Conservation (phyloP, 768 basidiomycete genomes). For the Suillus sp. region DNA sequence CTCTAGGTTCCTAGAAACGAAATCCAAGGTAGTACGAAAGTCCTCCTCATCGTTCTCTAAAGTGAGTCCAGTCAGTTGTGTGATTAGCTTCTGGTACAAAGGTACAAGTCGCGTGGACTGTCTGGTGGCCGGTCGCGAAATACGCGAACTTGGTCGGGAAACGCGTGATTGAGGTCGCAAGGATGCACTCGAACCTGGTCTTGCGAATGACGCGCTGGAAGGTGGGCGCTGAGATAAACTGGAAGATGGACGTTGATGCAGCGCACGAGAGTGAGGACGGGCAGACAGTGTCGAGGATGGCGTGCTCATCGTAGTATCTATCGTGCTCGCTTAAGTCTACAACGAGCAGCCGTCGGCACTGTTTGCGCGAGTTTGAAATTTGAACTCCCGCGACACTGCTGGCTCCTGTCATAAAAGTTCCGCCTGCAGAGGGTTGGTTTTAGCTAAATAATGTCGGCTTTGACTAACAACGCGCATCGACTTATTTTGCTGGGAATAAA, state of each 20-base stretch:
- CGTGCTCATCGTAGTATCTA: conserved; percentile 23
- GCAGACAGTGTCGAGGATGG: conserved; percentile 15
- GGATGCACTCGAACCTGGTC: conserved; percentile 46
- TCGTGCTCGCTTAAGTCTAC: neutral
- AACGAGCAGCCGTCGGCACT: neutral
- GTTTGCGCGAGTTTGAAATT: neutral
- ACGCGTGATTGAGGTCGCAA: conserved; percentile 37
- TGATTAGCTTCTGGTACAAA: conserved; percentile 54
- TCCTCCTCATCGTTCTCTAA: conserved; percentile 45
- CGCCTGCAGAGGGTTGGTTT: neutral
- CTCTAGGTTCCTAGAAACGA: conserved; percentile 61
- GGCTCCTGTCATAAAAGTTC: neutral
- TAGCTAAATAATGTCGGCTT: conserved; percentile 20
- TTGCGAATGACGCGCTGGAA: conserved; percentile 50
- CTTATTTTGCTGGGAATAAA: conserved; percentile 10
- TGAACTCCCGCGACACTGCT: neutral
- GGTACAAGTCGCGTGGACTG: conserved; percentile 55
- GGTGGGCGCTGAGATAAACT: conserved; percentile 44
- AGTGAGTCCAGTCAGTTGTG: conserved; percentile 53
- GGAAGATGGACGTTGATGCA: conserved; percentile 34
- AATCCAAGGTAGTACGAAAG: conserved; percentile 53
- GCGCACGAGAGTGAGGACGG: conserved; percentile 26
- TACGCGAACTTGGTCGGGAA: conserved; percentile 44
- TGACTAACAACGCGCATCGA: conserved; percentile 17
- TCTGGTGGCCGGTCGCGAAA: conserved; percentile 54